Evolutionary conservation across 225 moss, liverwort and hornwort genomes (phyloP), one percentile per base, ranked within the genome.

Genomic region (Polytrichum formosum): DNA sequence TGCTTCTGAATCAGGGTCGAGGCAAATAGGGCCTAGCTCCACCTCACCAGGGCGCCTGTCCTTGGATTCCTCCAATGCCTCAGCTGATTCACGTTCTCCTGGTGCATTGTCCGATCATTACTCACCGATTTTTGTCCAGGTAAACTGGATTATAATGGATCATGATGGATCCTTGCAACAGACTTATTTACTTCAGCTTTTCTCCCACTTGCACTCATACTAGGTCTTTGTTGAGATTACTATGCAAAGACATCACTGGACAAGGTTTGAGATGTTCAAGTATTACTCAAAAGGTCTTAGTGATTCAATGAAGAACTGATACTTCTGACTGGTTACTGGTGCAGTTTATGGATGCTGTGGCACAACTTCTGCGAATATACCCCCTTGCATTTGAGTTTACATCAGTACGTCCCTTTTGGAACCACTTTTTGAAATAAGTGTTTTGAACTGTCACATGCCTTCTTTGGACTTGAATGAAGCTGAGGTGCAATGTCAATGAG

Each of bases 281-380:
- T 46, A 46, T 13, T 13, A 46, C 46, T 16, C 46, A 16, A 13
- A 7, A 16, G 46, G 46, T 46, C 13, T 31, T 31, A 31, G 7
- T 31, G 31, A 31, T 6, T 56, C 56, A 56, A 58, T 21, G 21
- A 58, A 21, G 10, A 46, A 7, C 27, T 28, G 28, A 22, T 7
- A 62, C 25, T 28, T 33, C 58, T 59, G 17, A 56, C 23, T 58
- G 35, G 6, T 59, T 81, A 65, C 28, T 75, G 55, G 75, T 69
- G 68, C 87, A 98, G 98, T 98, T 94, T 94, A 84, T 90, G 76
- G 98, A 98, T 83, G 90, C 91, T 71, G 88, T 98, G 27, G 88
- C 88, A 53, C 98, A 98, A 67, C 86, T 98, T 61, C 74, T 94
- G 74, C 88, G 91, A 74, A 74, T 98, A 65, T 98, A 98, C 72